phyloP scores from a whole-genome alignment of 176 grass and related monocot genomes.

The Dendrocalamus sinicus region DNA sequence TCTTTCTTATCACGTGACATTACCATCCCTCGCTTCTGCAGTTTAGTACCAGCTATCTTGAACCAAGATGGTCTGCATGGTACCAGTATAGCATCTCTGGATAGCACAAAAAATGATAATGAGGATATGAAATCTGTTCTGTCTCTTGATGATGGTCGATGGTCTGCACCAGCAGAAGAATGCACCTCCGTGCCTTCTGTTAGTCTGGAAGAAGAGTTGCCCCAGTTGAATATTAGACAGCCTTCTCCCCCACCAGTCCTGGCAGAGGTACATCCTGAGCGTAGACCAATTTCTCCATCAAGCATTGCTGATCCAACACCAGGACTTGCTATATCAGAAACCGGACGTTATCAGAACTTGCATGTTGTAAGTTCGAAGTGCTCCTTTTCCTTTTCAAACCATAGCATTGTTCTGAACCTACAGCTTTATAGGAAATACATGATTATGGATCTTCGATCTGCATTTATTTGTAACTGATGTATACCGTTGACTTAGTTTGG shows the following conservation, averaged over 20 bases:
- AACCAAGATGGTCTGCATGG: slow-evolving; percentile 66
- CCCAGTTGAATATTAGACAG: slow-evolving; percentile 76
- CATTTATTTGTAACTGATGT: slow-evolving; percentile 47
- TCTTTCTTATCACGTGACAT: slow-evolving; percentile 26
- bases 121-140: slow-evolving; percentile 91
- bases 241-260: slow-evolving; percentile 89
- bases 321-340: slow-evolving; percentile 61
- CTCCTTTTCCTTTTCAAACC: slow-evolving; percentile 27
- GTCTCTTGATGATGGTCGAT: slow-evolving; percentile 97
- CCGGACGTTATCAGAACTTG: slow-evolving; percentile 74
- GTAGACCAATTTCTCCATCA: slow-evolving; percentile 73
- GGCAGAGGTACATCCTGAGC: slow-evolving; percentile 71
- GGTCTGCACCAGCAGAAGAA: slow-evolving; percentile 68
- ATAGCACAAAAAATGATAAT: slow-evolving; percentile 50
- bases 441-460: slow-evolving; percentile 19
- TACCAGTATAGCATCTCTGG: slow-evolving; percentile 39
- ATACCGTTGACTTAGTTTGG: slow-evolving; percentile 11
- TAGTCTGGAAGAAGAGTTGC: slow-evolving; percentile 68
- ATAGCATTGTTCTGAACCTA: slow-evolving; percentile 22
- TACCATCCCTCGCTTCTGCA: slow-evolving; percentile 35
- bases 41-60: slow-evolving; percentile 59
- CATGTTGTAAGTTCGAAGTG: slow-evolving; percentile 83
- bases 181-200: slow-evolving; percentile 42
- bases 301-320: slow-evolving; percentile 90
- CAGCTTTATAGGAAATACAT: slow-evolving; percentile 17